Evolutionary conservation across 2,329 filamentous ascomycete species (phyloP).

Genomic region (Sporothrix mexicana): DNA sequence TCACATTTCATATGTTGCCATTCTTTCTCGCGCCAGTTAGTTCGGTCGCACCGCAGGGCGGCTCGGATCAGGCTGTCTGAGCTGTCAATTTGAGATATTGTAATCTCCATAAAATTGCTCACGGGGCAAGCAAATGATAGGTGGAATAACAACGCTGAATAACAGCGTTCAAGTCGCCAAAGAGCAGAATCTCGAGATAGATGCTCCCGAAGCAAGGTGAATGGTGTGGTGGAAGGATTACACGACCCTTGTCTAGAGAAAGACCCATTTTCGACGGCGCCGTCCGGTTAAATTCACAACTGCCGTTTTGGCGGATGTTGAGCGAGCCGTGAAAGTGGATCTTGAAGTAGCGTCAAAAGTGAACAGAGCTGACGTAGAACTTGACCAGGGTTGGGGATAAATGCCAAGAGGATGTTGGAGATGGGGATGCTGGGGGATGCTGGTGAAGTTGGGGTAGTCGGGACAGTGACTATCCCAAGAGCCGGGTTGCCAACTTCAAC

Average conservation of each 20-base stretch:
- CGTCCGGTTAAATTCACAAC: conserved; percentile 13
- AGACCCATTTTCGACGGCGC: not conserved
- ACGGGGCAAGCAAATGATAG: too few relatives aligned
- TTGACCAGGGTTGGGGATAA: conserved; percentile 9
- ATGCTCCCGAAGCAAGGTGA: conserved; percentile 1
- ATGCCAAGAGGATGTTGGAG: conserved; percentile 8
- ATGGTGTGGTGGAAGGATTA: not conserved
- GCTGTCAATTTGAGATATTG: too few relatives aligned
- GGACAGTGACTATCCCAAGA: not conserved
- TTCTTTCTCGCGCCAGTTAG: too few relatives aligned
- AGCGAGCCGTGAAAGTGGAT: not conserved
- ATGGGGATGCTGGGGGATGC: not conserved
- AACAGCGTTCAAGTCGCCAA: not conserved
- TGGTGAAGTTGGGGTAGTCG: not conserved
- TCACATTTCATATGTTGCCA: too few relatives aligned
- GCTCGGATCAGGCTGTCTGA: too few relatives aligned
- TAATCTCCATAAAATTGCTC: too few relatives aligned
- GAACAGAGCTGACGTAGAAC: not conserved
- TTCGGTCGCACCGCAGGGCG: too few relatives aligned
- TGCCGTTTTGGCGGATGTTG: not conserved
- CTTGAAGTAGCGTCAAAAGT: not conserved
- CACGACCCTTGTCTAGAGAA: not conserved
- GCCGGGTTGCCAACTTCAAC: not conserved
- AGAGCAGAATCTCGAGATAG: not conserved
- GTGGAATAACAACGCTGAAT: not conserved